These are phyloP conservation scores for Bidens hawaiensis DNA, from an alignment of 140 eudicot genomes.

Conservation along the genomic window DNA sequence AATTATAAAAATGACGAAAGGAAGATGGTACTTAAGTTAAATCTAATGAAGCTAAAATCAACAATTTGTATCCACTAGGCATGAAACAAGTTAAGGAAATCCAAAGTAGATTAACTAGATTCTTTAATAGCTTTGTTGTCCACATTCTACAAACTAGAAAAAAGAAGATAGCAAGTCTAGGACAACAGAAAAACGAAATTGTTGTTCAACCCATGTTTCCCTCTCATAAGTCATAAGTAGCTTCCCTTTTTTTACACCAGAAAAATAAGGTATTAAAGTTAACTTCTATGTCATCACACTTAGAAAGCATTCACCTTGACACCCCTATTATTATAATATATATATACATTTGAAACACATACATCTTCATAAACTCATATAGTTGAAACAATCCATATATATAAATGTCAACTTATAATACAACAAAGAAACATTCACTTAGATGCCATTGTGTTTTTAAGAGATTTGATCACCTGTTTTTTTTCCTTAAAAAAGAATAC, in stretches of 20 bases:
- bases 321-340: neutral
- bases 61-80: neutral
- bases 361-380: neutral
- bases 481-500: neutral
- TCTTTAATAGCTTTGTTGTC: neutral
- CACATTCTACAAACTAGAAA: constrained; percentile 7
- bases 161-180: neutral
- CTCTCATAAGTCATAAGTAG: neutral
- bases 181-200: neutral
- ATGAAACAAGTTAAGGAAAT: neutral
- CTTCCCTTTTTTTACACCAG: neutral
- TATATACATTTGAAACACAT: constrained; percentile 7
- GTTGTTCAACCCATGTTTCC: neutral
- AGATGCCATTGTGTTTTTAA: neutral
- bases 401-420: neutral
- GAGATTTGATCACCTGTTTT: neutral
- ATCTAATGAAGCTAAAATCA: constrained; percentile 18
- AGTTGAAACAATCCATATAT: neutral
- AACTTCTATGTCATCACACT: neutral
- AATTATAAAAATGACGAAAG: neutral
- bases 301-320: neutral
- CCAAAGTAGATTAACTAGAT: constrained; percentile 1
- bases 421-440: constrained; percentile 4
- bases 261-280: neutral
- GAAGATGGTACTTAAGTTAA: neutral